phyloP scores from a whole-genome alignment of 805 yeast species.

The Yarrowia bubula region DNA sequence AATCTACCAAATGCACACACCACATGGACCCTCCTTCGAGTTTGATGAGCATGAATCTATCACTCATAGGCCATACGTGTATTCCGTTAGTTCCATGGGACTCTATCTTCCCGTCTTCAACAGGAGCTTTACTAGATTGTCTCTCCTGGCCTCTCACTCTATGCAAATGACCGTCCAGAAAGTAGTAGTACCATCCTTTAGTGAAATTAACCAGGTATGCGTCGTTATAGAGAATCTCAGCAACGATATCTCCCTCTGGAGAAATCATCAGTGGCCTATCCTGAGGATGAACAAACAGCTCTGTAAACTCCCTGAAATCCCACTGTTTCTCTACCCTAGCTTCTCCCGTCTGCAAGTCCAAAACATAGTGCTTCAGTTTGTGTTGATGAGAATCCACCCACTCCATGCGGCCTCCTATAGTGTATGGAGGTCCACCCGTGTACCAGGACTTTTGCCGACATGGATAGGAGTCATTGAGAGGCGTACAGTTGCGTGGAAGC shows the following conservation, averaged over 20 bases:
- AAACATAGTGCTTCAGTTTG: neutral
- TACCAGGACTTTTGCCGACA: constrained; percentile 8
- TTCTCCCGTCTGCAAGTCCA: neutral
- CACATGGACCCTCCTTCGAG: neutral
- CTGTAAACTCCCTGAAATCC: neutral
- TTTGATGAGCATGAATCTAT: neutral
- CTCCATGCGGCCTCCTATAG: neutral
- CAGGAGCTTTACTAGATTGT: neutral
- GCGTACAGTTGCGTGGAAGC: neutral
- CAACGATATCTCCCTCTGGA: constrained; percentile 1
- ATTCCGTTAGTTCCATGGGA: neutral
- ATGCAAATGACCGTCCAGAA: neutral
- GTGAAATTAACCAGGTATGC: neutral
- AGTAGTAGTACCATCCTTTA: neutral
- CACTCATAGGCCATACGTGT: neutral
- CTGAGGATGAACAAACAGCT: neutral
- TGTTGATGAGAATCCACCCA: neutral
- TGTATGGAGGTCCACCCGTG: neutral
- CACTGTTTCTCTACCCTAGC: neutral
- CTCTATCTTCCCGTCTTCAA: neutral
- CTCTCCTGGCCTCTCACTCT: neutral
- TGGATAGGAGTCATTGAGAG: neutral
- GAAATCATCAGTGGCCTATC: neutral
- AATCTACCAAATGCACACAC: constrained; percentile 1
- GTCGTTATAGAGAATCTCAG: neutral